Conservation (phyloP, 78 protist genomes). For the Creolimax fragrantissima region DNA sequence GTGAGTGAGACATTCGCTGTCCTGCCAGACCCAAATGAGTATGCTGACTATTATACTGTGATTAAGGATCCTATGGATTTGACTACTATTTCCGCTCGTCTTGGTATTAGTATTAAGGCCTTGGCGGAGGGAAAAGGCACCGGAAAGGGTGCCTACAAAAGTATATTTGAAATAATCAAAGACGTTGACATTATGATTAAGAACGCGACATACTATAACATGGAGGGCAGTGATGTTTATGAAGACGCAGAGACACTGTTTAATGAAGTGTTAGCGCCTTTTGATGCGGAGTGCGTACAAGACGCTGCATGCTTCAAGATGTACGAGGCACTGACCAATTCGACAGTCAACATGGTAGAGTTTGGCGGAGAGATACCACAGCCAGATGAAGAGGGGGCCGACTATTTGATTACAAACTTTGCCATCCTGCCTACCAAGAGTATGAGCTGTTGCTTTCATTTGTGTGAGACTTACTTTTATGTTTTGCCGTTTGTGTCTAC, state of each 20-base stretch:
- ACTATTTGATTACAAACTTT: not conserved
- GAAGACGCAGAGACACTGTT: not conserved
- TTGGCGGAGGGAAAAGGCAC: not conserved
- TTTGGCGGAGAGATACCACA: not conserved
- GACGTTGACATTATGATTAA: not conserved
- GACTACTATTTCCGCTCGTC: not conserved
- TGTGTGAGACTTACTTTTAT: no score
- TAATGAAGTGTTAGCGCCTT: not conserved
- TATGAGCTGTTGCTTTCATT: no score
- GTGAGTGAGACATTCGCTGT: not conserved
- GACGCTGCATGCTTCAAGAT: not conserved
- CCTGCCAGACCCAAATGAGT: not conserved
- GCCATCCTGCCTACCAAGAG: not conserved
- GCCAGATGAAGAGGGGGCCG: not conserved
- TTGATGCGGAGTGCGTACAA: not conserved
- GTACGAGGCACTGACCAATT: not conserved
- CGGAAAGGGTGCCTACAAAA: not conserved
- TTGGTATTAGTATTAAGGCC: not conserved
- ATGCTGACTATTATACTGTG: not conserved
- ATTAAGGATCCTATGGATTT: slow-evolving; percentile 25
- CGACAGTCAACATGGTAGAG: not conserved
- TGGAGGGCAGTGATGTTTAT: not conserved
- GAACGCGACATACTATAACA: not conserved
- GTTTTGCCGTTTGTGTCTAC: no score
- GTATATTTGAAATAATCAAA: not conserved